Evolutionary conservation across 164 flowering plant species (phyloP).

Genomic region (Vitis rotundifolia): DNA sequence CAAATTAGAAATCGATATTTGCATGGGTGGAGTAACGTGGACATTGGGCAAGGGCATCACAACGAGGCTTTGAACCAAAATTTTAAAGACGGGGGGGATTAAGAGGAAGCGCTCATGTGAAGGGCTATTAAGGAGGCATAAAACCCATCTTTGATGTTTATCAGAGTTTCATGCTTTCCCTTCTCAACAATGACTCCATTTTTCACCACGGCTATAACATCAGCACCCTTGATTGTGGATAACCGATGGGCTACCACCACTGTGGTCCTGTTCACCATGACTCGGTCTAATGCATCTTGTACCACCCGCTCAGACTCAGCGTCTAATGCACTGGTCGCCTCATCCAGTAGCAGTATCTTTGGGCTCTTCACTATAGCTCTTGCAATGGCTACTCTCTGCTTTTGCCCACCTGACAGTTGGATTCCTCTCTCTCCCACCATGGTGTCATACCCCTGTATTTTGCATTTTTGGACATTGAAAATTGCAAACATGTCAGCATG

Average conservation of each 20-base stretch:
- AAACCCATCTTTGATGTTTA: conserved; percentile 48
- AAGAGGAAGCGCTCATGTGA: conserved; percentile 39
- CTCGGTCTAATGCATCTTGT: conserved; percentile 71
- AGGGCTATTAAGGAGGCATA: conserved; percentile 76
- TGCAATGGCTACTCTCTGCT: conserved; percentile 85
- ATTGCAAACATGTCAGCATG: too few species aligned
- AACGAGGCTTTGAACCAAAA: too few species aligned
- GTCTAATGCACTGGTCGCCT: conserved; percentile 82
- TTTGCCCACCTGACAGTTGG: conserved; percentile 84
- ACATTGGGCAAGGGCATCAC: too few species aligned
- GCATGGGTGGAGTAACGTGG: too few species aligned
- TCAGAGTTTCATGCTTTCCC: conserved; percentile 64
- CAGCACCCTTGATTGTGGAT: conserved; percentile 68
- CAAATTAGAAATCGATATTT: too few species aligned
- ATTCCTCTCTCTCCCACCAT: conserved; percentile 77
- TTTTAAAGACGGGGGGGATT: too few species aligned
- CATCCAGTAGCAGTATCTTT: conserved; percentile 67
- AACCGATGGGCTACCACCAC: conserved; percentile 80
- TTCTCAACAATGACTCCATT: conserved; percentile 74
- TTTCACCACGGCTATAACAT: conserved; percentile 71
- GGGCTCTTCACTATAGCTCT: conserved; percentile 78
- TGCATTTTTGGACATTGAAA: too few species aligned
- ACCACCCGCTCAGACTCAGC: conserved; percentile 76
- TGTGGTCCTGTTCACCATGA: conserved; percentile 73
- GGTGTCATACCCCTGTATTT: conserved; percentile 69